Conservation (phyloP, 768 basidiomycete species). For the Kwoniella mangroviensis region DNA sequence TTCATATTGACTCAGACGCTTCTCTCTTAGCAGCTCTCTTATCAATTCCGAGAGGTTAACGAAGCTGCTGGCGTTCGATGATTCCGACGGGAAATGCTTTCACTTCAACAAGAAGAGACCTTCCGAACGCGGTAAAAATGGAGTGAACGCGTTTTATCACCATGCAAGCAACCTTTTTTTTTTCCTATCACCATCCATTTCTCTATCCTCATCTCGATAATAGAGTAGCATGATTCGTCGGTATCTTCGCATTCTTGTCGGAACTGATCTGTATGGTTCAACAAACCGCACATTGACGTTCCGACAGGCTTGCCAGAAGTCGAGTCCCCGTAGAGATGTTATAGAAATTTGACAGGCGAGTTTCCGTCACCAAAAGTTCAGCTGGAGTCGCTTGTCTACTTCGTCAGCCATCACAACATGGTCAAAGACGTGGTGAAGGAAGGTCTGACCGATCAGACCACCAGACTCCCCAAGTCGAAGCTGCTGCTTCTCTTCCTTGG, state of each 20-base stretch:
- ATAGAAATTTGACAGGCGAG: too few relatives aligned
- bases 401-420: not conserved
- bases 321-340: not conserved
- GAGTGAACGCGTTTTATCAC: not conserved
- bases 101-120: not conserved
- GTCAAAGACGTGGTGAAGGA: not conserved
- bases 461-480: constrained; percentile 20
- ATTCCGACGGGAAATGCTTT: not conserved
- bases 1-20: not conserved
- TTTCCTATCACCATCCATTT: too few relatives aligned
- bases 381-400: not conserved
- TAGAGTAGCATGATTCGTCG: too few relatives aligned
- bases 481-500: constrained; percentile 39
- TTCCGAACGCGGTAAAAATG: not conserved
- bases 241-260: not conserved
- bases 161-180: too few relatives aligned
- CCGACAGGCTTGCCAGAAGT: not conserved
- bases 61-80: not conserved
- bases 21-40: not conserved
- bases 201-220: too few relatives aligned
- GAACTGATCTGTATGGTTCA: not conserved
- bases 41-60: not conserved
- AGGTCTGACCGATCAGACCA: constrained; percentile 20
- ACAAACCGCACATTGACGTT: not conserved
- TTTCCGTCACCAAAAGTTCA: too few relatives aligned